Conservation (phyloP, 2,329 filamentous ascomycete genomes). For the Beauveria scarabaeidicola region DNA sequence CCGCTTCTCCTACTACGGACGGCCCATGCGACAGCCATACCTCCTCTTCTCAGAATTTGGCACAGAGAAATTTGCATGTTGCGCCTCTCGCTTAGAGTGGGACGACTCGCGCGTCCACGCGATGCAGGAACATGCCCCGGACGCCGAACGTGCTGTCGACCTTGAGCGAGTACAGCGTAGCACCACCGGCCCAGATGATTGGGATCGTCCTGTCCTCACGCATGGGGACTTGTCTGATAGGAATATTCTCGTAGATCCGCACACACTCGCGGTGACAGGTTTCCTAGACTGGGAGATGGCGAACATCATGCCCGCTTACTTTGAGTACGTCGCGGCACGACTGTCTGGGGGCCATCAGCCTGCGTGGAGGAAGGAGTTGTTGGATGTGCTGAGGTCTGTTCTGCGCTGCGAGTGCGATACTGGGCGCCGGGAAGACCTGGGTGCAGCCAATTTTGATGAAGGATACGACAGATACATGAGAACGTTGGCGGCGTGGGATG, state of each 20-base stretch:
- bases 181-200: background rate
- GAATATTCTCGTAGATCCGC: background rate
- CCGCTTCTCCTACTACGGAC: slow-evolving; percentile 1
- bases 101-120: background rate
- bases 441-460: background rate
- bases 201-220: background rate
- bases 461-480: background rate
- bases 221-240: background rate
- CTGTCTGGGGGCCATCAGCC: background rate
- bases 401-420: background rate
- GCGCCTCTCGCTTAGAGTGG: background rate
- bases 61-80: background rate
- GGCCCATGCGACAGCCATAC: background rate
- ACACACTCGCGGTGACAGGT: background rate
- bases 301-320: slow-evolving; percentile 1
- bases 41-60: background rate
- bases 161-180: background rate
- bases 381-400: background rate
- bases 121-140: background rate
- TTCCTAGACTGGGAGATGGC: background rate
- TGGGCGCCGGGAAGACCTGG: background rate
- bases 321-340: background rate
- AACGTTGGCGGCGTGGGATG: background rate
- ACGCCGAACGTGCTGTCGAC: background rate
- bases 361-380: slow-evolving; percentile 1